Evolutionary conservation across 257 asterid genomes (phyloP).

Genomic region (Cynanchum wilfordii): DNA sequence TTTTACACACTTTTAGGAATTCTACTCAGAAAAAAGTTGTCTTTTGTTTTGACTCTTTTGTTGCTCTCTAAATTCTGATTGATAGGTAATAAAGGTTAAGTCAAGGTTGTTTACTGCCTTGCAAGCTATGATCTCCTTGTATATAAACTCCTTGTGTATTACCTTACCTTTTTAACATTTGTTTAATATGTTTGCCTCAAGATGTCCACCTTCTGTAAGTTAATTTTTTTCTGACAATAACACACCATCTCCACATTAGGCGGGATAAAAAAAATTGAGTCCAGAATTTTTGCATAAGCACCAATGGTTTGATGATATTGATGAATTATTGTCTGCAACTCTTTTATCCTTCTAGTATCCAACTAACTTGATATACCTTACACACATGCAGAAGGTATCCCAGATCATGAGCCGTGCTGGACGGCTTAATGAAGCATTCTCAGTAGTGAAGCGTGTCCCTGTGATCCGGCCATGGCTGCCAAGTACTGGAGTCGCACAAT

Average conservation of each 20-base stretch:
- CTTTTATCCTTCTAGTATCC: background rate
- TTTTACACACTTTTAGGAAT: background rate
- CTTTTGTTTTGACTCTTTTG: too few relatives aligned
- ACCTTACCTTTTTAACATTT: background rate
- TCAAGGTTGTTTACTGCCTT: background rate
- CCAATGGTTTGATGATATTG: too few relatives aligned
- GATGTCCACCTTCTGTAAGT: background rate
- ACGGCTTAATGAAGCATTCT: conserved; percentile 89
- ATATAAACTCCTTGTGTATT: background rate
- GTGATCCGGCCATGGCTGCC: conserved; percentile 74
- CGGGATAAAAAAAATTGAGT: background rate
- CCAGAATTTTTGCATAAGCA: too few relatives aligned
- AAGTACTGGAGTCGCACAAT: conserved; percentile 48
- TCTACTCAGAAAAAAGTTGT: background rate
- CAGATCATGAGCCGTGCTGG: conserved; percentile 92
- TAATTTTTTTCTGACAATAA: background rate
- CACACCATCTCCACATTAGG: background rate
- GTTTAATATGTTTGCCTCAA: background rate
- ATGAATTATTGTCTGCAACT: background rate
- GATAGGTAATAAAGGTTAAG: background rate
- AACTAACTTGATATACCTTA: conserved; percentile 5
- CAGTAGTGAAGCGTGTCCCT: conserved; percentile 82
- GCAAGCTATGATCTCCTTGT: background rate
- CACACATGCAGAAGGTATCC: conserved; percentile 67
- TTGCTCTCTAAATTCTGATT: background rate